These are phyloP conservation scores for Cucurbitaria berberidis DNA, from an alignment of 2,329 filamentous ascomycete species.

Conservation along the genomic window DNA sequence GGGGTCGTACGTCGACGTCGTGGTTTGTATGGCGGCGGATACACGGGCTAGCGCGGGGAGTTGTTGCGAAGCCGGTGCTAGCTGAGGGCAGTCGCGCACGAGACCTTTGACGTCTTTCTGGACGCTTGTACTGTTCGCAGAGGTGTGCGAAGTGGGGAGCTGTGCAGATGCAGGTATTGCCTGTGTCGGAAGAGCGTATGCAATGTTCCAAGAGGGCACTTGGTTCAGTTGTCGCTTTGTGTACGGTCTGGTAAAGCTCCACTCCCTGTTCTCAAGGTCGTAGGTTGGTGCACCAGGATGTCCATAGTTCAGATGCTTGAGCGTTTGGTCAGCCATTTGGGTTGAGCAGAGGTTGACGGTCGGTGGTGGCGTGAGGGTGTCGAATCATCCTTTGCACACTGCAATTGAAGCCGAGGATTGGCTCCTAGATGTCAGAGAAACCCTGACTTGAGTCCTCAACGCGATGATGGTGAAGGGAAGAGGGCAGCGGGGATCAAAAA, in stretches of 20 bases:
- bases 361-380: constrained; percentile 5
- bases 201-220: constrained; percentile 30
- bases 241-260: constrained; percentile 56
- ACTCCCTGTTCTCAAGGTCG: constrained; percentile 53
- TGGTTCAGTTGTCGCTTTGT: constrained; percentile 28
- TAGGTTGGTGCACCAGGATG: constrained; percentile 61
- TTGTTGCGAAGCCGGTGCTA: constrained; percentile 27
- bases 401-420: not conserved
- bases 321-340: constrained; percentile 64
- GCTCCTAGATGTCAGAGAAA: not conserved
- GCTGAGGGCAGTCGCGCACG: constrained; percentile 27
- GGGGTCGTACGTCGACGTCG: constrained; percentile 48
- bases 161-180: constrained; percentile 25
- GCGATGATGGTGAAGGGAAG: constrained; percentile 10
- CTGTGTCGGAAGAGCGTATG: constrained; percentile 14
- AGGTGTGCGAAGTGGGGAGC: constrained; percentile 3
- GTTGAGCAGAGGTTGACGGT: constrained; percentile 38
- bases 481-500: constrained; percentile 13
- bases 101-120: constrained; percentile 25
- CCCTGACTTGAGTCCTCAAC: constrained; percentile 1
- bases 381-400: constrained; percentile 33
- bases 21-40: constrained; percentile 40
- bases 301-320: constrained; percentile 59
- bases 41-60: constrained; percentile 31
- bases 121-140: constrained; percentile 6